Base-by-base conservation (phyloP, 768 basidiomycete genomes). In the Termitomyces titanicus region DNA sequence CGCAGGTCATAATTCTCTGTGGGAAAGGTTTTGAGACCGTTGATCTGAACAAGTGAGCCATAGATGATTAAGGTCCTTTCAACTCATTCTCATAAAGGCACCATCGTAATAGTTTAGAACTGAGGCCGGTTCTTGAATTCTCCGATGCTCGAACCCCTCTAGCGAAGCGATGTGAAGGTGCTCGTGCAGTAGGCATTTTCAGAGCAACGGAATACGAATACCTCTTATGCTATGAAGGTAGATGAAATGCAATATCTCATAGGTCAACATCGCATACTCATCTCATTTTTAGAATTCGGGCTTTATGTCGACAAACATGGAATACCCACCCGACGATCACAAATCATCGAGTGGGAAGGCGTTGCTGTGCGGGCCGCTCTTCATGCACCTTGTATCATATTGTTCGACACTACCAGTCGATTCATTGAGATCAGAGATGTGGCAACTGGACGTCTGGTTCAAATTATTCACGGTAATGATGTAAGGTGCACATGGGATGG, bases 1-100 rank as follows among this genome's bases (percentile, higher is more conserved):
- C 88, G 11, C 89, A 88, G 72, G 88, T 98, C 17, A 94, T 89
- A 2, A 89, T 98, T 54, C 79, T 97, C 27, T 94, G 94, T 62
- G 85, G 89, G 0, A 92, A 91, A 64, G 94, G 94, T 38, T 96
- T 98, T 61, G 94, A 97, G 70, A 94, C 96, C 63, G 95, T 98
- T 87, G 92, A 98, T 62, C 79, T 98, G 31, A 84, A 84, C 20
- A 90, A 94, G 91, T 95, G 74, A 38, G 89, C 38, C 27, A 25
- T 15, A 34, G 29, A 22, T 7, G 5, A 42, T 34, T 9, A 22
- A 43, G 9, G 4, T 43, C 22, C 3, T 43, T 25, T 11, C 13
- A 34, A 3, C 17, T 4, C 34, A 12, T 38, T 18, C 25, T 49
- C 24, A 33, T 31, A 7, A 34, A 11, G 18, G 24, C 10, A 46